Conservation (phyloP, 768 basidiomycete genomes). For the Neoboletus subvelutipes region DNA sequence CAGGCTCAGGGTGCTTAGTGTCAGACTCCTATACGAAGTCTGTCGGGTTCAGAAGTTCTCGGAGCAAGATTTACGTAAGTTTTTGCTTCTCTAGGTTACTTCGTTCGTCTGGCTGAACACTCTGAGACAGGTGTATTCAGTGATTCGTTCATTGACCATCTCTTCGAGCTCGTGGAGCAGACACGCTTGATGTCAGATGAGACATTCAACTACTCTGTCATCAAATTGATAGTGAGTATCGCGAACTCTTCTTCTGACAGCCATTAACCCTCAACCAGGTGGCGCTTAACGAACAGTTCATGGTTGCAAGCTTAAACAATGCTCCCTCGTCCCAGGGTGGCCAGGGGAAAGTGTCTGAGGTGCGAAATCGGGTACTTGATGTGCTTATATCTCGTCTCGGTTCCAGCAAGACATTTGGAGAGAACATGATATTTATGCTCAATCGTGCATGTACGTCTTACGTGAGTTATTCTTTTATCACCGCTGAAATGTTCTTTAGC, state of each 20-base stretch:
- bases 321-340: conserved; percentile 22
- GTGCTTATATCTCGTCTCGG: conserved; percentile 83
- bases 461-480: neutral
- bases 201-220: conserved; percentile 91
- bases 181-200: conserved; percentile 89
- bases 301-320: conserved; percentile 73
- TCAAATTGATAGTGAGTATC: conserved; percentile 81
- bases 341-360: conserved; percentile 37
- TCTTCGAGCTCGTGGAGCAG: conserved; percentile 93
- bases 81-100: neutral
- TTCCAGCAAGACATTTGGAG: conserved; percentile 92
- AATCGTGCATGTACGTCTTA: conserved; percentile 80
- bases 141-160: conserved; percentile 80
- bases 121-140: conserved; percentile 64
- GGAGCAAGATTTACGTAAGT: conserved; percentile 74
- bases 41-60: conserved; percentile 87
- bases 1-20: conserved; percentile 68
- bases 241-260: neutral
- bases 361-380: conserved; percentile 75
- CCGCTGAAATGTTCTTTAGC: conserved; percentile 45
- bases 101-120: conserved; percentile 8
- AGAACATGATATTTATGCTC: conserved; percentile 99
- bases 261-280: conserved; percentile 50
- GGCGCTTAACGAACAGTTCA: conserved; percentile 96
- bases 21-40: conserved; percentile 85